Percentiles rank a stretch among this genome's conserved stretches.
phyloP scores from a whole-genome alignment of 805 yeast species.

The Zygotorulaspora chibaensis region DNA sequence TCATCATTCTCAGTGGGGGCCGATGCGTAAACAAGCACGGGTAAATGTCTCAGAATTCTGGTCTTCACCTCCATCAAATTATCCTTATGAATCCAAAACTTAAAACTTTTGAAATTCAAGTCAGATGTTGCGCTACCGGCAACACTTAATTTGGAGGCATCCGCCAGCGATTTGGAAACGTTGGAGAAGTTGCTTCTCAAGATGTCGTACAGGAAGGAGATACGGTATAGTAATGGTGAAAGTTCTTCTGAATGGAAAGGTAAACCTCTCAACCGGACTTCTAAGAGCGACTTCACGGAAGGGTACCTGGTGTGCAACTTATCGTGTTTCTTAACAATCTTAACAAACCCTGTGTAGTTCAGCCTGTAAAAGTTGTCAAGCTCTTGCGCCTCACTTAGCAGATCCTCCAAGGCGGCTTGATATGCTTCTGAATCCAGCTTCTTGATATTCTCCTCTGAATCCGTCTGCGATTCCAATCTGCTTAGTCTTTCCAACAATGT shows the following conservation, averaged over 20 bases:
- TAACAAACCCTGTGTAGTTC: slow-evolving; percentile 91
- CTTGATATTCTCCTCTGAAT: slow-evolving; percentile 33
- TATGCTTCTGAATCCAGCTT: slow-evolving; percentile 57
- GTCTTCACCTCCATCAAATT: slow-evolving; percentile 96
- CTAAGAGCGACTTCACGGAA: slow-evolving; percentile 84
- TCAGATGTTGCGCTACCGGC: slow-evolving; percentile 31
- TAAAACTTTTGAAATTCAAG: slow-evolving; percentile 55
- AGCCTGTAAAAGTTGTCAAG: slow-evolving; percentile 85
- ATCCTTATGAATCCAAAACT: slow-evolving; percentile 97
- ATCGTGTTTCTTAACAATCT: slow-evolving; percentile 95
- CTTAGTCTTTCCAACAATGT: slow-evolving; percentile 62
- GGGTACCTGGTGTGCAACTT: slow-evolving; percentile 74
- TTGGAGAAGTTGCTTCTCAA: slow-evolving; percentile 56
- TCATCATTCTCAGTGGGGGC: slow-evolving; percentile 35
- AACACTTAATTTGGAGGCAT: slow-evolving; percentile 35
- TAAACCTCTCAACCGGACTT: slow-evolving; percentile 78
- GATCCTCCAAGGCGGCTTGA: slow-evolving; percentile 66
- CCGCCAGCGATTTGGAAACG: slow-evolving; percentile 36
- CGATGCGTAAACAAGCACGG: slow-evolving; percentile 71
- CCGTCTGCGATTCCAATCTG: slow-evolving; percentile 58
- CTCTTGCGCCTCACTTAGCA: slow-evolving; percentile 72
- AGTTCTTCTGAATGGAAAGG: slow-evolving; percentile 96
- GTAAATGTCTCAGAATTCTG: slow-evolving; percentile 87
- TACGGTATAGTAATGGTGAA: slow-evolving; percentile 80
- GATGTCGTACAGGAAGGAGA: slow-evolving; percentile 75